Evolutionary conservation across 2,329 filamentous ascomycete genomes (phyloP).

Genomic region (Ceratocystis variospora): DNA sequence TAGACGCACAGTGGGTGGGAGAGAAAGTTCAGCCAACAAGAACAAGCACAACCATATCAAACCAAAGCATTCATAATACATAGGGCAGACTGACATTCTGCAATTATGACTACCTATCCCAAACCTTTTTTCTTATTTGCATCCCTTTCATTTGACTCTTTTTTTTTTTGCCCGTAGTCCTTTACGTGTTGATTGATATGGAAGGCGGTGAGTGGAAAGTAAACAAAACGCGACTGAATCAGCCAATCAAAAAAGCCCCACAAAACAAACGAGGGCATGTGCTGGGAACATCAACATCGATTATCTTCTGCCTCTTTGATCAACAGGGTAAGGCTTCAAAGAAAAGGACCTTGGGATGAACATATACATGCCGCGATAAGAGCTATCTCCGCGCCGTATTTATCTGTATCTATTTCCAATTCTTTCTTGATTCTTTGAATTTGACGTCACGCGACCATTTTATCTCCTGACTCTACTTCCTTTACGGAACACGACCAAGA

Average conservation of each 20-base stretch:
- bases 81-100: not conserved
- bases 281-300: slow-evolving; percentile 1
- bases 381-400: not conserved
- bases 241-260: slow-evolving; percentile 11
- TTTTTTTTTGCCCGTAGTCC: not conserved
- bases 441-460: not conserved
- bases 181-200: not conserved
- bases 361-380: not conserved
- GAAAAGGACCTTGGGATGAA: not conserved
- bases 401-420: not conserved
- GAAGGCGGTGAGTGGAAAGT: slow-evolving; percentile 20
- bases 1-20: not conserved
- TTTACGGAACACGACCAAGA: not conserved
- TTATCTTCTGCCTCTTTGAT: not conserved
- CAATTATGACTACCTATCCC: not conserved
- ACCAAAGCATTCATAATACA: not conserved
- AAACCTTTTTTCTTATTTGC: not conserved
- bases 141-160: not conserved
- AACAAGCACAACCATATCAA: not conserved
- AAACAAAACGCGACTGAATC: slow-evolving; percentile 26
- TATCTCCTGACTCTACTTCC: not conserved
- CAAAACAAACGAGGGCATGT: slow-evolving; percentile 13
- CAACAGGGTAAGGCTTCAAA: not conserved
- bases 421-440: not conserved
- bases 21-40: not conserved